Base-by-base conservation (phyloP, 1,284 basidiomycete genomes). In the Caloboletus inedulis region DNA sequence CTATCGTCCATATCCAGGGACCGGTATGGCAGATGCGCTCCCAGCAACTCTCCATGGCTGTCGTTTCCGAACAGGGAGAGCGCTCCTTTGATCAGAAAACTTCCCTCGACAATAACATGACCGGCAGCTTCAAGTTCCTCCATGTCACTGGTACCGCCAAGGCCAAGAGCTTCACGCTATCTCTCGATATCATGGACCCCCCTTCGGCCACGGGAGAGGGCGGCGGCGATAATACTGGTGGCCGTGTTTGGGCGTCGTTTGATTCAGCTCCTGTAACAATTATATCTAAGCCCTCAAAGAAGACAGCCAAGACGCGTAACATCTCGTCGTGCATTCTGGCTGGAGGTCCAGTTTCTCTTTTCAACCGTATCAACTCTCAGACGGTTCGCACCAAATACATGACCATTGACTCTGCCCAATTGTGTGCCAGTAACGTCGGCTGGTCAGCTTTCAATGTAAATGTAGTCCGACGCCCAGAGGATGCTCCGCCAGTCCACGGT, bases 301-400 rank as follows among this genome's bases (percentile, higher is more conserved):
- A 96, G 79, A 96, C 94, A 1, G 91, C 92, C 54, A 96, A 96
- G 75, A 94, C 94, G 57, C 86, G 94, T 65, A 94, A 94, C 66
- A 90, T 94, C 64, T 86, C 90, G 10, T 94, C 90, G 16, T 95
- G 94, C 73, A 91, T 98, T 64, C 81, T 93, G 51, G 87, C 86
- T 25, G 88, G 89, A 37, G 91, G 92, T 19, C 87, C 92, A n/a
- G 91, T 98, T 46, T 93, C 92, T 51, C 80, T 98, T 46, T 96
- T 94, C 80, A 95, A 95, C 69, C 89, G 94, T 64, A 93, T 98
- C 77, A 95, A 98, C 72, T 92, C 91, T 13, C 94, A 98, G 74
- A 96, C 94, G 23, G 94, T 96, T 55, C 87, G 94, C 60, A 98
- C 94, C 48, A 97, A 97, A 75, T 98, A 95, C 70, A 92, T 97